Base-by-base conservation (phyloP, 2,329 filamentous ascomycete species). In the Ceratocystis ficicola region DNA sequence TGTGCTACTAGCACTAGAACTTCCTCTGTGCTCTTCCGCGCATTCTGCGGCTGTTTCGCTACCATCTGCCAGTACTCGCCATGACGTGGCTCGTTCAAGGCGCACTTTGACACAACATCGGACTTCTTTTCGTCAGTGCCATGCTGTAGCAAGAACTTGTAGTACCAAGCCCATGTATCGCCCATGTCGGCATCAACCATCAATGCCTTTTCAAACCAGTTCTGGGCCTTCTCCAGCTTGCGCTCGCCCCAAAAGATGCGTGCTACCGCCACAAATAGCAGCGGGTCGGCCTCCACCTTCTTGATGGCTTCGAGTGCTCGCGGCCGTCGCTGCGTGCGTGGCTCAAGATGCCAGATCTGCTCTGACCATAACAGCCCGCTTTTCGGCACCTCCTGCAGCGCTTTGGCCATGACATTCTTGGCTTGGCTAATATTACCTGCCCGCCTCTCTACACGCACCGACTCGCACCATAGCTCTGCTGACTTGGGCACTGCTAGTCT, bases 151-250 rank as follows among this genome's bases (percentile, higher is more conserved):
- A 97, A 73, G 74, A 97, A 99, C 75, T 93, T 92, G 75, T 91
- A 94, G 75, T 96, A 99, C 93, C 93, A 99, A 22, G 91, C 93
- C 95, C 95, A 99, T 10, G 86, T 89, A 77, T 99, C 95, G 63
- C 94, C 94, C 63, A 85, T 78, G 74, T 97, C 92, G 44, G 87
- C 85, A 72, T 99, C 91, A 12, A 94, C 79, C 65, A 96, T 81
- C 66, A 96, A 86, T 0, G 94, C 94, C 76, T 95, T 96, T 76
- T 96, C 91, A 75, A 99, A 99, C 94, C 94, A 99, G 69, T 85
- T 92, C 75, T 92, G 88, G 2, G 94, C 93, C 75, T 96, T 96
- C 70, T 97, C 94, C 28, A 99, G 81, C 73, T 87, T 87, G 66
- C 94, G 83, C 77, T 99, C 94, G 8, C 84, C 86, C 94, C 94